Evolutionary conservation across 257 asterid genomes (phyloP).

Genomic region (Solanum neorickii): DNA sequence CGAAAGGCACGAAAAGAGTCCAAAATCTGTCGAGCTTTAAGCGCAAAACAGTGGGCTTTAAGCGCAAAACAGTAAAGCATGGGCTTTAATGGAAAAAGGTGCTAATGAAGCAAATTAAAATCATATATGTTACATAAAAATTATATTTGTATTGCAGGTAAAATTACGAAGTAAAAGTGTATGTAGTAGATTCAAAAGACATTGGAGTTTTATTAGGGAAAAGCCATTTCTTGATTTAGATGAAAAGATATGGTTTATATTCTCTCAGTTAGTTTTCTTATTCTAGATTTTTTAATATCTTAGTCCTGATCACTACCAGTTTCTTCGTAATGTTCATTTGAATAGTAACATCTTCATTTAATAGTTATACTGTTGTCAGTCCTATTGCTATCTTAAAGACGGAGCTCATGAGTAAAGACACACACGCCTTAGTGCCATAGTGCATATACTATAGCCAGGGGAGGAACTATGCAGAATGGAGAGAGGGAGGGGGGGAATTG

Average conservation of each 20-base stretch:
- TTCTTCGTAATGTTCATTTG: background rate
- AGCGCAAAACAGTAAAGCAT: background rate
- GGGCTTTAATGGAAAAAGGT: background rate
- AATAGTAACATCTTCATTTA: background rate
- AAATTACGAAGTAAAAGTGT: background rate
- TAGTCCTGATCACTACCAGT: background rate
- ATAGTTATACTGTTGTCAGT: background rate
- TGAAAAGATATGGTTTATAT: background rate
- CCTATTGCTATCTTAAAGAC: background rate
- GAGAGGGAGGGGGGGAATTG: background rate
- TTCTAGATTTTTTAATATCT: background rate
- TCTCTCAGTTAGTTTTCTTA: background rate
- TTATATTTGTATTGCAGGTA: background rate
- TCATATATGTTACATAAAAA: background rate
- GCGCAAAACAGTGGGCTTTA: background rate
- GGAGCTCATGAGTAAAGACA: background rate
- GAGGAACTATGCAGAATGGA: background rate
- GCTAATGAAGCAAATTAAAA: background rate
- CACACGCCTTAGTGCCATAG: background rate
- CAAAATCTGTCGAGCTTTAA: background rate
- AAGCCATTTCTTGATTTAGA: background rate
- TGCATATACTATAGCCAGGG: background rate
- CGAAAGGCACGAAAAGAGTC: background rate
- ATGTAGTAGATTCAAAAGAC: background rate
- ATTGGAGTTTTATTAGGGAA: background rate